Evolutionary conservation across 2,329 filamentous ascomycete genomes (phyloP), one percentile per base, ranked within the genome.

Genomic region (Arthrobotrys sinensis): DNA sequence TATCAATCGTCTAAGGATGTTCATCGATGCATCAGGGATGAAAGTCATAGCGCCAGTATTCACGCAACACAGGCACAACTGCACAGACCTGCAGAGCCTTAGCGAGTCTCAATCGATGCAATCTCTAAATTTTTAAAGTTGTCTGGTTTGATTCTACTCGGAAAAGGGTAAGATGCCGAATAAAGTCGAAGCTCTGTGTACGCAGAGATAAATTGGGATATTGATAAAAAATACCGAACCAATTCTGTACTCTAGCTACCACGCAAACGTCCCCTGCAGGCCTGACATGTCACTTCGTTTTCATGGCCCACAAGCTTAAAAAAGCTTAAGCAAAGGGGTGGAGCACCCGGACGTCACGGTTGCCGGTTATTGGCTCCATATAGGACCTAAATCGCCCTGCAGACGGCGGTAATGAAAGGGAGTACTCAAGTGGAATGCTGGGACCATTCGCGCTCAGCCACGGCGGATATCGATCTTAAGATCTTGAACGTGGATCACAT

Each of bases 361-460:
- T 43, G 36, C 34, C 19, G 21, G 55, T 6, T 60, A 43, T 60
- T 60, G 55, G 36, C 16, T 34, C 55, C 4, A 32, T 10, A 10
- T 8, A 28, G 19, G 11, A 60, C 36, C 10, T 1, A 60, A 60
- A 60, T 60, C 24, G 55, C 55, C 55, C 55, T 60, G 55, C 55
- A 60, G 55, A 60, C 55, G 16, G 55, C 55, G 55, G 55, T 60
- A 60, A 60, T 60, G 55, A 60, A 43, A 60, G 34, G 55, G 34
- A 36, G n/a, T n/a, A n/a, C n/a, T n/a, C n/a, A n/a, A n/a, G 28
- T 19, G 36, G 55, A 60, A 60, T 60, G 55, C 36, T 40, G 12
- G 52, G 19, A 16, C 53, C 53, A 57, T 57, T 57, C 53, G 55
- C 55, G 55, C 55, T 34, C 34, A 16, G 52, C 52, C 52, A 43